A percentile compares a stretch with the other conserved stretches of the same genome.
Evolutionary conservation across 495 filamentous ascomycete genomes (phyloP).

Genomic region (Neurospora sp.): DNA sequence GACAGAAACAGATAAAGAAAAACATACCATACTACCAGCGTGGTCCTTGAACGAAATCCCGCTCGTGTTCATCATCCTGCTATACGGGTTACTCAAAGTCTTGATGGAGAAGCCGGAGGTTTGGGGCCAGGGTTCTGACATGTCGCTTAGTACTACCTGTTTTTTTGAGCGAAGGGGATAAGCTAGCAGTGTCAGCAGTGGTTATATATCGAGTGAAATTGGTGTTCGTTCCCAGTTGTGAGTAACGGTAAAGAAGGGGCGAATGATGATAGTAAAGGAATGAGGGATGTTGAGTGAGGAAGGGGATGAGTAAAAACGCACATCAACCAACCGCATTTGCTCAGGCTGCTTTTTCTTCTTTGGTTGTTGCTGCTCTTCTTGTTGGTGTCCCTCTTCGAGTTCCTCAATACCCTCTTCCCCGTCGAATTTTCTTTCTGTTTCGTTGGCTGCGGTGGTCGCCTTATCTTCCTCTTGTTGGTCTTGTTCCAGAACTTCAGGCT

Average conservation of each 20-base stretch:
- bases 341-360: slow-evolving; percentile 7
- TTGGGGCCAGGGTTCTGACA: slow-evolving; percentile 92
- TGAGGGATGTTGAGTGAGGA: too few species aligned
- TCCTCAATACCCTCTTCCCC: neutral
- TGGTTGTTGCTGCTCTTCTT: slow-evolving; percentile 15
- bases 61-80: slow-evolving; percentile 98
- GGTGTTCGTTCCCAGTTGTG: too few species aligned
- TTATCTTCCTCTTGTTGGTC: neutral
- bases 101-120: slow-evolving; percentile 66
- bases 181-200: too few species aligned
- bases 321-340: slow-evolving; percentile 55
- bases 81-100: slow-evolving; percentile 84
- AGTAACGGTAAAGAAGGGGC: too few species aligned
- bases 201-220: too few species aligned
- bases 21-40: slow-evolving; percentile 71
- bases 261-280: too few species aligned
- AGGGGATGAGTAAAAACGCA: slow-evolving; percentile 8
- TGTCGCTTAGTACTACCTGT: slow-evolving; percentile 84
- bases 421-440: neutral
- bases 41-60: slow-evolving; percentile 81
- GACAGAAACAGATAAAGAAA: too few species aligned
- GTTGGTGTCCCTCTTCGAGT: slow-evolving; percentile 7
- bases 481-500: neutral
- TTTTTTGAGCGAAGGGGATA: neutral
- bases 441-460: too few species aligned